phyloP scores from a whole-genome alignment of 805 yeast genomes.

The Teunomyces panamensis region DNA sequence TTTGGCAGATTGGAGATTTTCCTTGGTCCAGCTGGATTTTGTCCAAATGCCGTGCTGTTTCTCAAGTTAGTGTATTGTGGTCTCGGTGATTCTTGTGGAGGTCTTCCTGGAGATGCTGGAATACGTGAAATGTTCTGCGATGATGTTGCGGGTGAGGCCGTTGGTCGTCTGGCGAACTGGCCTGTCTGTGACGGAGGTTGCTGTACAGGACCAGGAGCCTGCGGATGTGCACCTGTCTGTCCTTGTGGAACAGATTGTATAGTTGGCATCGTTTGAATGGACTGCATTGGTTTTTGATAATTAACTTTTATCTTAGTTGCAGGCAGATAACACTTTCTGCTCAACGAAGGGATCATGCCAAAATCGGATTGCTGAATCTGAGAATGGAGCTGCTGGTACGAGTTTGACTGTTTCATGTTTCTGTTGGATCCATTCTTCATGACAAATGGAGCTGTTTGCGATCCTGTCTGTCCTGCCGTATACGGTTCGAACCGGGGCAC shows the following conservation, averaged over 20 bases:
- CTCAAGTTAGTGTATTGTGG: neutral
- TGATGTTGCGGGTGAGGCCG: neutral
- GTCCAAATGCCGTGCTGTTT: constrained; percentile 7
- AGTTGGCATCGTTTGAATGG: neutral
- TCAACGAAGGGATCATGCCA: constrained; percentile 1
- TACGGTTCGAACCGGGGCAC: constrained; percentile 29
- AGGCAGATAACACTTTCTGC: constrained; percentile 2
- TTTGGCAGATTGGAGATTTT: neutral
- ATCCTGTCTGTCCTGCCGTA: constrained; percentile 1
- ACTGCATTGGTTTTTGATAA: constrained; percentile 1
- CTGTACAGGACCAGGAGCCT: neutral
- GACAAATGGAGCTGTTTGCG: constrained; percentile 5
- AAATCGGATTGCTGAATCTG: constrained; percentile 36
- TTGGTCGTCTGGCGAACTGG: neutral
- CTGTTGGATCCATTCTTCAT: constrained; percentile 36
- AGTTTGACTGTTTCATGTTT: constrained; percentile 33
- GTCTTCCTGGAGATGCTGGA: constrained; percentile 1
- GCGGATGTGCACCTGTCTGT: neutral
- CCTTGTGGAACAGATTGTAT: neutral
- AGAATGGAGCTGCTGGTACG: constrained; percentile 38
- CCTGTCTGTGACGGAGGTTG: neutral
- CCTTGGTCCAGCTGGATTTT: constrained; percentile 7
- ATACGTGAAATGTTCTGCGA: neutral
- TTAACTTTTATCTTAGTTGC: constrained; percentile 9
- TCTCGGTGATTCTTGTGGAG: neutral